Base-by-base conservation (phyloP, 2,329 filamentous ascomycete genomes). In the Aspergillus tanneri region DNA sequence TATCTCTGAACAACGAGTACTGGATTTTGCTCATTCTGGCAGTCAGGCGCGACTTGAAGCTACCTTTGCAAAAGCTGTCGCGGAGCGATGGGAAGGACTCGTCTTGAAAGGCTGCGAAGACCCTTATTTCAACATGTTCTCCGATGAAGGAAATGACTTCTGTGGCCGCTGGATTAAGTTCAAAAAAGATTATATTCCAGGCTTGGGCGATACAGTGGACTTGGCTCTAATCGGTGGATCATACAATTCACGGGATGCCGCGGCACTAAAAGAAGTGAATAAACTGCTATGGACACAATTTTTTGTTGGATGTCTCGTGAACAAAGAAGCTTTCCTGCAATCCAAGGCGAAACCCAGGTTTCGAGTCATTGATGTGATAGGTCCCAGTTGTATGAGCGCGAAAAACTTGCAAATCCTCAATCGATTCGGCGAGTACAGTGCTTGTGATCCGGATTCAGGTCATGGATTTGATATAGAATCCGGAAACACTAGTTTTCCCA, bases 111-210 rank as follows among this genome's bases (percentile, higher is more conserved):
- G 86, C 0, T 75, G 74, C 23, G 84, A 90, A 50, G 82, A 87
- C 19, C 83, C 90, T 0, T 96, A 95, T 62, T 88, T 95, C 53
- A 74, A 81, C 46, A 59, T 71, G 1, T 54, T 81, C 78, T 54
- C 62, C 53, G 23, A 60, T 60, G 36, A 57, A 36, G 63, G 46
- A 16, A 60, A 59, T 47, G 57, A 38, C 48, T 62, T 59, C 55
- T 37, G 58, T 57, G 70, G 58, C 53, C 75, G 23, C 73, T 86
- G 83, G 64, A 88, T 96, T 61, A 96, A 96, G 69, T 69, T 96
- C 34, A 96, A 96, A 68, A 90, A 90, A 60, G 88, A 93, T 61
- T 95, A 95, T 59, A 80, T 95, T 28, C 77, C 79, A 21, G 83
- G 83, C 2, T 82, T 92, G 63, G 89, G 90, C 1, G 90, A 95